Conservation (phyloP, 2,329 filamentous ascomycete species). For the Aureobasidium pullulans region DNA sequence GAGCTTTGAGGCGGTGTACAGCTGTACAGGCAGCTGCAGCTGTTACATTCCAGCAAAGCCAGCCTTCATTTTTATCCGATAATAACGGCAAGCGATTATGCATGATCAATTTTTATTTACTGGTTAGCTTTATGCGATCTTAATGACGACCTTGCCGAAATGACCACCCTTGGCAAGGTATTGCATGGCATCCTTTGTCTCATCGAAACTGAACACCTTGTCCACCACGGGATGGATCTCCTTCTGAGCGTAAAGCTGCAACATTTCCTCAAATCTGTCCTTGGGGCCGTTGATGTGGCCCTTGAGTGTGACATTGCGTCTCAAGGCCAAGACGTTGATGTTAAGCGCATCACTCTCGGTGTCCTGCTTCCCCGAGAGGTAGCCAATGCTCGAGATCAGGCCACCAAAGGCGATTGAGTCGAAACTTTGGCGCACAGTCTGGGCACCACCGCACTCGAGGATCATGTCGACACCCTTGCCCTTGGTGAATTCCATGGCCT, state of each 20-base stretch:
- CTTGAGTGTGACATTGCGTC: conserved; percentile 46
- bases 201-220: conserved; percentile 33
- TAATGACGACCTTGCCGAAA: conserved; percentile 37
- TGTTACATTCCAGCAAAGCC: neutral
- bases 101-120: conserved; percentile 3
- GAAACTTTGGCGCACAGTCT: conserved; percentile 39
- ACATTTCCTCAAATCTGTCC: conserved; percentile 43
- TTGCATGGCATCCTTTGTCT: conserved; percentile 36
- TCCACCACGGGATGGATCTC: conserved; percentile 36
- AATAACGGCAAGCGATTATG: conserved; percentile 2
- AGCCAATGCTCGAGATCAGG: conserved; percentile 38
- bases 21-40: neutral
- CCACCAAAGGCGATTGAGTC: conserved; percentile 38
- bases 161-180: conserved; percentile 38
- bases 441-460: conserved; percentile 45
- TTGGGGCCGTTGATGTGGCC: conserved; percentile 57
- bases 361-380: conserved; percentile 48
- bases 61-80: neutral
- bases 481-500: conserved; percentile 43
- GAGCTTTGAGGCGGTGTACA: neutral
- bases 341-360: conserved; percentile 48
- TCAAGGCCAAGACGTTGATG: conserved; percentile 50
- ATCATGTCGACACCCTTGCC: conserved; percentile 41
- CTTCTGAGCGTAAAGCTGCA: conserved; percentile 34
- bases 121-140: conserved; percentile 18